A percentile compares a stretch with the other conserved stretches of the same genome.
Evolutionary conservation across 352 stramenopile species (phyloP).

Genomic region (Phytophthora aleatoria): DNA sequence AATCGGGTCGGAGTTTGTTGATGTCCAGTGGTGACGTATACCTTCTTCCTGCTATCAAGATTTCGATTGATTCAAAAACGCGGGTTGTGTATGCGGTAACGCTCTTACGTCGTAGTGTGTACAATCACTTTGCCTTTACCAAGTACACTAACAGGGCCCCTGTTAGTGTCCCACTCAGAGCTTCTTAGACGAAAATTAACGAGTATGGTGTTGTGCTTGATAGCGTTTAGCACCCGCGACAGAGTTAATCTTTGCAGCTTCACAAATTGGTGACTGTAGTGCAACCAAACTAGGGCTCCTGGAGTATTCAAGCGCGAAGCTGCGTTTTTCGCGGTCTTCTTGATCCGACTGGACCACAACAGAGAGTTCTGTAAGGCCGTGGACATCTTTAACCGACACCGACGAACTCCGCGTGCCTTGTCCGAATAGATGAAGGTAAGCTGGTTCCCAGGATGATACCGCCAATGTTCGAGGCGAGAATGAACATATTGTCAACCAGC

Average conservation of each 20-base stretch:
- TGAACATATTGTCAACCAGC: constrained; percentile 36
- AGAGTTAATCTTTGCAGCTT: too few relatives aligned
- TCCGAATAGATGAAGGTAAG: neutral
- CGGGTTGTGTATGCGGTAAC: neutral
- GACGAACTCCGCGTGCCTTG: neutral
- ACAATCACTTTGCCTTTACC: neutral
- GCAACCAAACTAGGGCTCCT: neutral
- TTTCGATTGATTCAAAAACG: neutral
- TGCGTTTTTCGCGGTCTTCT: neutral
- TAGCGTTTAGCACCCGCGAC: too few relatives aligned
- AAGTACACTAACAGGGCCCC: neutral
- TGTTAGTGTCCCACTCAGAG: too few relatives aligned
- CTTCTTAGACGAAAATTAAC: too few relatives aligned
- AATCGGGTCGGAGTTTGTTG: too few relatives aligned
- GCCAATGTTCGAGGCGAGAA: constrained; percentile 43
- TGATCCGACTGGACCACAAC: neutral
- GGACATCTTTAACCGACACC: neutral
- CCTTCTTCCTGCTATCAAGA: neutral
- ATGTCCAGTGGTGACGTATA: too few relatives aligned
- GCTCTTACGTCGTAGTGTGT: neutral
- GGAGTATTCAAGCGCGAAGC: too few relatives aligned
- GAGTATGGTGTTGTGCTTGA: too few relatives aligned
- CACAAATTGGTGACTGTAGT: neutral
- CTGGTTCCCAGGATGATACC: neutral
- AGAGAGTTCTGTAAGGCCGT: neutral